Percentiles rank a stretch among this genome's conserved stretches.
Evolutionary conservation across 495 filamentous ascomycete genomes (phyloP).

Genomic region (Rhizodiscina lignyota): DNA sequence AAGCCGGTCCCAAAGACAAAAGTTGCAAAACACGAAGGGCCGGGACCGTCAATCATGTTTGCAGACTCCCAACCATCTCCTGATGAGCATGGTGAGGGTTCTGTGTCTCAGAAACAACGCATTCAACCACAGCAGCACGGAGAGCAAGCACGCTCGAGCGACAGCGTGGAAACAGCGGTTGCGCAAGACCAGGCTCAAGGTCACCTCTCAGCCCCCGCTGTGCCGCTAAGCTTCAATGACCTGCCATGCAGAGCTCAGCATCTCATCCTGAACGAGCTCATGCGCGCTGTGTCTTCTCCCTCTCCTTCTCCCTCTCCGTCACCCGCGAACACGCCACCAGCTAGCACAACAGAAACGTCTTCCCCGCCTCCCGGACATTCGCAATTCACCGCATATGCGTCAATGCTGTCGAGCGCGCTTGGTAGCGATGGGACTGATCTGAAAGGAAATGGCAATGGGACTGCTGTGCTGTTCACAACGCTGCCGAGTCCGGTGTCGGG

Average conservation of each 20-base stretch:
- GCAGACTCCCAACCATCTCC: conserved; percentile 32
- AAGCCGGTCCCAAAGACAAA: conserved; percentile 58
- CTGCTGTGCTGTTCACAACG: conserved; percentile 71
- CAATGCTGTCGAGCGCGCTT: too few relatives aligned
- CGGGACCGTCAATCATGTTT: conserved; percentile 68
- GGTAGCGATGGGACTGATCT: background rate
- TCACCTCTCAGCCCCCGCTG: too few relatives aligned
- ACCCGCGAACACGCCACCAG: too few relatives aligned
- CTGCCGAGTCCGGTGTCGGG: conserved; percentile 63
- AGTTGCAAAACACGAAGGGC: conserved; percentile 44
- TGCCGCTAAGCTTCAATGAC: conserved; percentile 73
- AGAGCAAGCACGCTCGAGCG: too few relatives aligned
- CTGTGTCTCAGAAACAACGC: too few relatives aligned
- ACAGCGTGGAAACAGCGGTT: too few relatives aligned
- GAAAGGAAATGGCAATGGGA: conserved; percentile 13
- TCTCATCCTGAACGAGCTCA: conserved; percentile 72
- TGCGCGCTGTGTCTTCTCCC: conserved; percentile 45
- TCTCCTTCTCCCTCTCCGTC: too few relatives aligned
- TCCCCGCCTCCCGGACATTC: too few relatives aligned
- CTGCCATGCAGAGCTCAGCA: conserved; percentile 70
- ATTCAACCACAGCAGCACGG: too few relatives aligned
- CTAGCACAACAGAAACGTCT: too few relatives aligned
- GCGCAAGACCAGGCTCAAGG: too few relatives aligned
- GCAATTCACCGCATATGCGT: too few relatives aligned
- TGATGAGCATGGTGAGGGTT: background rate